phyloP scores from a whole-genome alignment of 1,139 yeast genomes.

The Groenewaldozyma sp. region DNA sequence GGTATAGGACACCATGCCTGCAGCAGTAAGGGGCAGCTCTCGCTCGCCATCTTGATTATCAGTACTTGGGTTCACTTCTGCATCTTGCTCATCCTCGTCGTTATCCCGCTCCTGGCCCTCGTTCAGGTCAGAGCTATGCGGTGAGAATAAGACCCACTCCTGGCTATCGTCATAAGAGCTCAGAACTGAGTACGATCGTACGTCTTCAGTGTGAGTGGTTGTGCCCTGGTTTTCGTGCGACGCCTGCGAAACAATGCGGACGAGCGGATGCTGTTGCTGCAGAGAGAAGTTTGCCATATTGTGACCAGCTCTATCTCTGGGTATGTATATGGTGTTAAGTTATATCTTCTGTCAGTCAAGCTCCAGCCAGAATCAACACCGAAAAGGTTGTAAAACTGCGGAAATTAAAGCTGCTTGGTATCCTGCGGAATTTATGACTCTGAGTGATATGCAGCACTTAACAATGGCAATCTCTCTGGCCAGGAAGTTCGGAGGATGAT shows the following conservation, averaged over 20 bases:
- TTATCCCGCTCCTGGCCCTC: slow-evolving; percentile 4
- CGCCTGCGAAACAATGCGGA: slow-evolving; percentile 3
- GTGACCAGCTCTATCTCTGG: too few relatives aligned
- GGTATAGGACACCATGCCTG: neutral
- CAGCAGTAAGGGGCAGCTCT: slow-evolving; percentile 5
- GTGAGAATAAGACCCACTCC: slow-evolving; percentile 27
- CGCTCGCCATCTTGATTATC: slow-evolving; percentile 8
- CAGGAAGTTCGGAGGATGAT: too few relatives aligned
- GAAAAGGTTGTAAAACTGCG: too few relatives aligned
- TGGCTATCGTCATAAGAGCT: slow-evolving; percentile 11
- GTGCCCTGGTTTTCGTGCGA: slow-evolving; percentile 2
- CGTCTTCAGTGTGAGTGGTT: neutral
- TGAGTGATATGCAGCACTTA: too few relatives aligned
- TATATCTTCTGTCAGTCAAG: too few relatives aligned
- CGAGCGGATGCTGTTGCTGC: slow-evolving; percentile 11
- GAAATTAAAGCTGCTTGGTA: too few relatives aligned
- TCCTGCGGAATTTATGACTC: too few relatives aligned
- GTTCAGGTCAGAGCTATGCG: slow-evolving; percentile 12
- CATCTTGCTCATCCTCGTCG: neutral
- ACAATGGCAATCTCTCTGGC: too few relatives aligned
- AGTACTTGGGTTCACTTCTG: slow-evolving; percentile 2
- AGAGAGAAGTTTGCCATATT: slow-evolving; percentile 6
- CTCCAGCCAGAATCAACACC: too few relatives aligned
- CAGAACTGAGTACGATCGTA: slow-evolving; percentile 2
- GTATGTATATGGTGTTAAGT: too few relatives aligned